Percentiles rank a stretch among this genome's conserved stretches.
Evolutionary conservation across 257 asterid species (phyloP).

Genomic region (Petunia secreta): DNA sequence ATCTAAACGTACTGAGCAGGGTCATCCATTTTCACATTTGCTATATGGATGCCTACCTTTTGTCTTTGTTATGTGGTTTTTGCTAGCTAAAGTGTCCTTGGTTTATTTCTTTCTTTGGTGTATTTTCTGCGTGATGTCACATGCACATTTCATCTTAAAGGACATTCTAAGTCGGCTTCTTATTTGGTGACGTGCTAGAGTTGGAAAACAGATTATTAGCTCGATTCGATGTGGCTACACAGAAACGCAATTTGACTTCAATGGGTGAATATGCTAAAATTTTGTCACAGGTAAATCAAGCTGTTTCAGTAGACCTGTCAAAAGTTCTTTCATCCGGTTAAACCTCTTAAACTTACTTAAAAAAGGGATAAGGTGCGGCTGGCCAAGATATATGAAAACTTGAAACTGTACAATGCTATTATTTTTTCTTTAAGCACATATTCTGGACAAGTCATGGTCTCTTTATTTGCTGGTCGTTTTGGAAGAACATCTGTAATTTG

Average conservation of each 20-base stretch:
- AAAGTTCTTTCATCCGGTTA: neutral
- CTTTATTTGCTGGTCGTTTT: no score
- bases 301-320: conserved; percentile 3
- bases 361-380: neutral
- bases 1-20: neutral
- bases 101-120: neutral
- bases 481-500: no score
- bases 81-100: neutral
- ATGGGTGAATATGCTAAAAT: conserved; percentile 99
- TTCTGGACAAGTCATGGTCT: no score
- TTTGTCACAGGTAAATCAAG: conserved; percentile 72
- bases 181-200: conserved; percentile 54
- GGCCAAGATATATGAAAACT: no score
- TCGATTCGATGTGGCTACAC: conserved; percentile 92
- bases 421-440: no score
- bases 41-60: neutral
- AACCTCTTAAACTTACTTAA: neutral
- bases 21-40: neutral
- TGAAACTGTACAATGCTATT: no score
- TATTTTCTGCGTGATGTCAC: neutral
- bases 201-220: conserved; percentile 94
- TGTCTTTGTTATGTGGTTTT: conserved; percentile 11
- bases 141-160: conserved; percentile 17
- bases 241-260: conserved; percentile 79
- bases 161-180: conserved; percentile 23